Percentiles rank a stretch among this genome's conserved stretches.
Conservation (phyloP, 1,139 yeast species). For the Entelexis paramagnoliae region DNA sequence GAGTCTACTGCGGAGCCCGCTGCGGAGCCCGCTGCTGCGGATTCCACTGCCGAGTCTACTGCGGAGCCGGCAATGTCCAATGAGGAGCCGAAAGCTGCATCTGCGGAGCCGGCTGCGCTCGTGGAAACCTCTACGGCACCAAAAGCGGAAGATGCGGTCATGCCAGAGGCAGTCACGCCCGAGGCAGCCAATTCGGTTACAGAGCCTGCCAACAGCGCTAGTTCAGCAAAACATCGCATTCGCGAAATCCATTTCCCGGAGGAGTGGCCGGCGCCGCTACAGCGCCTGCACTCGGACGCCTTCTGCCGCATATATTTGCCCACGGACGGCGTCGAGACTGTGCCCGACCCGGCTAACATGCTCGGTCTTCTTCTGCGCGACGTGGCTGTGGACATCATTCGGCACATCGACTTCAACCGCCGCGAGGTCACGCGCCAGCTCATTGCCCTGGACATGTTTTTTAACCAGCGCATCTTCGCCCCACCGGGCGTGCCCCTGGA, state of each 20-base stretch:
- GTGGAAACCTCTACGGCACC: too few relatives aligned
- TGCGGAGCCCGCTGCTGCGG: background rate
- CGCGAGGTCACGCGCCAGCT: conserved; percentile 79
- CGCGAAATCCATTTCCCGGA: conserved; percentile 33
- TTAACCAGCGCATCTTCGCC: conserved; percentile 60
- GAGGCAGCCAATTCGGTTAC: background rate
- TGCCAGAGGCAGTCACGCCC: background rate
- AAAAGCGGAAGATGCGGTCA: too few relatives aligned
- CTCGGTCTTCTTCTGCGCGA: conserved; percentile 63
- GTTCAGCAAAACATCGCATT: conserved; percentile 33
- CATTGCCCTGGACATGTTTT: conserved; percentile 62
- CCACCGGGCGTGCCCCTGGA: conserved; percentile 80
- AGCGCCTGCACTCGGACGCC: conserved; percentile 1
- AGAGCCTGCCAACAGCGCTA: background rate
- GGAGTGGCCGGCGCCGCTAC: conserved; percentile 14
- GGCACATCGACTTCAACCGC: conserved; percentile 78
- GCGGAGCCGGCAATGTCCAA: conserved; percentile 5
- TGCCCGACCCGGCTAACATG: conserved; percentile 55
- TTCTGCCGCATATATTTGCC: conserved; percentile 46
- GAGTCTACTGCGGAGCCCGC: background rate
- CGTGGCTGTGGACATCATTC: conserved; percentile 59
- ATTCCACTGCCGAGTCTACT: background rate
- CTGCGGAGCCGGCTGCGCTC: too few relatives aligned
- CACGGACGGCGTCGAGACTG: conserved; percentile 50
- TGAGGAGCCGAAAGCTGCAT: too few relatives aligned